Percentiles rank a stretch among this genome's conserved stretches.
phyloP scores from a whole-genome alignment of 345 rosid species.

The Turritis glabra region DNA sequence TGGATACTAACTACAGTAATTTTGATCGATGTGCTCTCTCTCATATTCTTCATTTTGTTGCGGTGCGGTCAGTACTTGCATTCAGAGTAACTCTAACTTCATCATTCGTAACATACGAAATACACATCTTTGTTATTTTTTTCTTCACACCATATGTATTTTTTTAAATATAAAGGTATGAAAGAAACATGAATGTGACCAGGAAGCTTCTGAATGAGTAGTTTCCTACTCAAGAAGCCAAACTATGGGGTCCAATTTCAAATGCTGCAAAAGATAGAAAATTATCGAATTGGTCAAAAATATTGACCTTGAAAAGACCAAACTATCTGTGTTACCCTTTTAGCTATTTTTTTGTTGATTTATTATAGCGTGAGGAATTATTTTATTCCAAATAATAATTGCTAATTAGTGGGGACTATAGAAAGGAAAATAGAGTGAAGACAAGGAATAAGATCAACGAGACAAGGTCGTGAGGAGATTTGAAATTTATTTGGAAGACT shows the following conservation, averaged over 20 bases:
- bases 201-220: conserved; percentile 6
- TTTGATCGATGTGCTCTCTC: not conserved
- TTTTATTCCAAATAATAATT: not conserved
- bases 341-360: not conserved
- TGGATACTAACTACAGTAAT: not conserved
- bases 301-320: conserved; percentile 1
- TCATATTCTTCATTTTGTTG: not conserved
- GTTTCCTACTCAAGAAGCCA: not conserved
- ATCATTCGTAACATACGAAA: not conserved
- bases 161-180: not conserved
- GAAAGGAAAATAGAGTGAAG: not conserved
- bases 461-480: not conserved
- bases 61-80: not conserved
- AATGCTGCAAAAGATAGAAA: not conserved
- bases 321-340: not conserved
- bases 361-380: not conserved
- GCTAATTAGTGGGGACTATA: not conserved
- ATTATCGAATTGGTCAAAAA: not conserved
- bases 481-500: not conserved
- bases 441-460: not conserved
- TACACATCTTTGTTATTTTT: not conserved
- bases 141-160: not conserved
- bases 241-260: not conserved
- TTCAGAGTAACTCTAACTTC: not conserved
- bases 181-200: not conserved